Base-by-base conservation (phyloP, 257 asterid species). In the Fraxinus excelsior region DNA sequence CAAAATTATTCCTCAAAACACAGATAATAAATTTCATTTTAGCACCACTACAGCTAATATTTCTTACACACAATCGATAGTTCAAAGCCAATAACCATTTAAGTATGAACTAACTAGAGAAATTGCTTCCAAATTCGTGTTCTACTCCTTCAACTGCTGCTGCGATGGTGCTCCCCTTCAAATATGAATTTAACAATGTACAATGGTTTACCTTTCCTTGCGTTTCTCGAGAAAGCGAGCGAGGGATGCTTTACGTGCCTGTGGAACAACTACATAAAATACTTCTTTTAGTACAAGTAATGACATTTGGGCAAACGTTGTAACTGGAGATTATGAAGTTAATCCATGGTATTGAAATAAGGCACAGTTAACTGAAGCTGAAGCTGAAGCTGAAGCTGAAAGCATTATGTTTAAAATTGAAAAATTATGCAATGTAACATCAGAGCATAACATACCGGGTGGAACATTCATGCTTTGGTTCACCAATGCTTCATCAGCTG, bases 191-290 rank as follows among this genome's bases (percentile, higher is more conserved):
- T 7, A 25, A 62, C 16, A 62, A 21, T 25, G 32, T 29, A 62
- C 32, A 62, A 25, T 26, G 26, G 67, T 62, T 62, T 84, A 90
- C 95, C 93, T 86, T 90, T 92, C 82, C 85, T 86, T n/a, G 0
- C 95, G 95, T 80, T 86, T 90, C 84, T 90, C 91, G 67, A 90
- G 65, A 73, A 90, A 90, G 16, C 93, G 84, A 80, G 91, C 91
- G 75, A 90, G 80, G 23, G 96, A 90, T 80, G 93, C 93, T 82
- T 87, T 88, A 23, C 96, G 88, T n/a, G 96, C 85, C 84, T 85
- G 96, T 37, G 91, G 91, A 82, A 87, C 85, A 73, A 89, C 96
- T 90, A 89, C 78, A 73, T 21, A 29, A 40, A 74, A 53, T 0
- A 77, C 0, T 6, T 11, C 8, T 26, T 35, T 70, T 40, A 77